Percentiles rank a stretch among this genome's conserved stretches.
Evolutionary conservation across 2,329 filamentous ascomycete genomes (phyloP).

Genomic region (Hymenoscyphus occultus): DNA sequence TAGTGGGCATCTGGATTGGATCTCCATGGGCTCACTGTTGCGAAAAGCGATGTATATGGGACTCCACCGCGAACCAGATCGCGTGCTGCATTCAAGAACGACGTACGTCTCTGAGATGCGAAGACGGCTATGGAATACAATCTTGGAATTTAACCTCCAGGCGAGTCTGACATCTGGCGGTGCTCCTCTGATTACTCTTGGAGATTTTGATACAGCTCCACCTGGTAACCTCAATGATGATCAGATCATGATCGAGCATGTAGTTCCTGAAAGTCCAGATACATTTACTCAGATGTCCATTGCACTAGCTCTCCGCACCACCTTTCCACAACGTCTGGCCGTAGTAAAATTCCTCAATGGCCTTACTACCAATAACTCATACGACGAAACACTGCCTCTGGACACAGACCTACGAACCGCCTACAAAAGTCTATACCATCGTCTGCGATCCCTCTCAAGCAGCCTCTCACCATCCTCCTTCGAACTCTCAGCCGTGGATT

Average conservation of each 20-base stretch:
- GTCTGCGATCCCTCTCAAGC: constrained; percentile 12
- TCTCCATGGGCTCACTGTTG: constrained; percentile 48
- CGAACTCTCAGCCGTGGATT: constrained; percentile 13
- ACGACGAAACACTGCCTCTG: constrained; percentile 47
- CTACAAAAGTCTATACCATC: constrained; percentile 21
- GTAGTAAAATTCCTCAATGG: constrained; percentile 46
- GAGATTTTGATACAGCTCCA: constrained; percentile 49
- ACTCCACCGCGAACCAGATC: constrained; percentile 56
- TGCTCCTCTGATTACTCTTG: constrained; percentile 44
- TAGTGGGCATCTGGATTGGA: constrained; percentile 51
- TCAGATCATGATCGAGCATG: constrained; percentile 38
- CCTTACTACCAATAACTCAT: constrained; percentile 40
- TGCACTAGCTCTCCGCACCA: constrained; percentile 45
- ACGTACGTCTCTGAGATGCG: constrained; percentile 46
- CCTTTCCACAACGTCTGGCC: constrained; percentile 44
- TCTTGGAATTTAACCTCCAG: constrained; percentile 54
- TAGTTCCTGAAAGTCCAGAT: constrained; percentile 26
- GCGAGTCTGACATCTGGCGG: constrained; percentile 50
- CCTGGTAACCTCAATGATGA: constrained; percentile 53
- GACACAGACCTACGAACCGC: constrained; percentile 45
- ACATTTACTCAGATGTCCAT: constrained; percentile 50
- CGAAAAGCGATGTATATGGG: constrained; percentile 57
- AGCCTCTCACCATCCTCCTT: constrained; percentile 4
- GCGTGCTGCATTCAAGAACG: constrained; percentile 37
- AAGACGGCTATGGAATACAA: constrained; percentile 54